These are phyloP conservation scores for Podaxis pistillaris DNA, from an alignment of 768 basidiomycete species.

Conservation along the genomic window DNA sequence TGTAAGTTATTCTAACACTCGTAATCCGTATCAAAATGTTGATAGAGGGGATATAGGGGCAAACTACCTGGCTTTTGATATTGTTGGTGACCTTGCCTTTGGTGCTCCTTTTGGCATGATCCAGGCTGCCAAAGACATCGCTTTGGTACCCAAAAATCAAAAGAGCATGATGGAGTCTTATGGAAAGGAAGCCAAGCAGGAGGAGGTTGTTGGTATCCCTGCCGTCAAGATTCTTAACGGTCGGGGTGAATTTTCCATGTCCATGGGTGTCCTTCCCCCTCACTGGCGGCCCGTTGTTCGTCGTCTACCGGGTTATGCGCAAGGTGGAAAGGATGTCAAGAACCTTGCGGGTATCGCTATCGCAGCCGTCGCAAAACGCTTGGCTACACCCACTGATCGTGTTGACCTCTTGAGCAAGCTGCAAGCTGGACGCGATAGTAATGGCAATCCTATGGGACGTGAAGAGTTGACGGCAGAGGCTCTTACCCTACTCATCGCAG, in stretches of 20 bases:
- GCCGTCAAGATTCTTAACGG: slow-evolving; percentile 86
- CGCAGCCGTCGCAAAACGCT: slow-evolving; percentile 75
- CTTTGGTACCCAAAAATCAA: slow-evolving; percentile 61
- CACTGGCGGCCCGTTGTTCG: slow-evolving; percentile 66
- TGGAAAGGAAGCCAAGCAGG: slow-evolving; percentile 38
- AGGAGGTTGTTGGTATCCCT: slow-evolving; percentile 61
- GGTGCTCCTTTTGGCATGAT: slow-evolving; percentile 92
- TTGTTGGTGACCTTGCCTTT: slow-evolving; percentile 86
- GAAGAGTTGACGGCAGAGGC: slow-evolving; percentile 90
- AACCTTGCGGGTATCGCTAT: slow-evolving; percentile 78
- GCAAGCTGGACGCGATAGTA: slow-evolving; percentile 71
- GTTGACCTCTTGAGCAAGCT: slow-evolving; percentile 82
- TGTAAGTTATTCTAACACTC: slow-evolving; percentile 42
- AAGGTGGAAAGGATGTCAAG: slow-evolving; percentile 64
- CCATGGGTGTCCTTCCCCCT: slow-evolving; percentile 75
- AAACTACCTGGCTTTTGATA: slow-evolving; percentile 60
- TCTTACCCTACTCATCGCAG: slow-evolving; percentile 82
- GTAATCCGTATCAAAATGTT: slow-evolving; percentile 13
- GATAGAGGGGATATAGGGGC: slow-evolving; percentile 32
- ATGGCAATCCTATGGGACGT: slow-evolving; percentile 77
- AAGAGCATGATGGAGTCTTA: slow-evolving; percentile 54
- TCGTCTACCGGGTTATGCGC: slow-evolving; percentile 73
- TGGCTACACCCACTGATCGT: slow-evolving; percentile 68
- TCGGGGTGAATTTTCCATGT: slow-evolving; percentile 83
- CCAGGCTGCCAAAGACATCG: slow-evolving; percentile 66